A percentile compares a stretch with the other conserved stretches of the same genome.
These are phyloP conservation scores for Irpex sp. DNA, from an alignment of 1,284 basidiomycete genomes.

Conservation along the genomic window DNA sequence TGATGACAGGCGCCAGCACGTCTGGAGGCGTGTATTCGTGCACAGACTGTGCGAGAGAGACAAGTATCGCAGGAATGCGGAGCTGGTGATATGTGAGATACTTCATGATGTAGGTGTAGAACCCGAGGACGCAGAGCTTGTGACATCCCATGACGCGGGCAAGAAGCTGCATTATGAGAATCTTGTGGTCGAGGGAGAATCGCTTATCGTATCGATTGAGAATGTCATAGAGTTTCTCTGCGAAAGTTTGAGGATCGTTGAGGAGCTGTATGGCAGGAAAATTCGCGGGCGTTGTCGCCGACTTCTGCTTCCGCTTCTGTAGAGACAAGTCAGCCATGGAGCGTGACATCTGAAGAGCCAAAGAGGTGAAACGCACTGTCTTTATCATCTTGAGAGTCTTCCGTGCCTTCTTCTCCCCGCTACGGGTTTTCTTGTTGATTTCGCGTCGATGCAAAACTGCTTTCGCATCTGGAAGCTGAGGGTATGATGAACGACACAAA, in stretches of 20 bases:
- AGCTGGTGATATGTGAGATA: conserved; percentile 94
- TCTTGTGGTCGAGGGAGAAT: conserved; percentile 94
- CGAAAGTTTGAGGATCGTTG: conserved; percentile 95
- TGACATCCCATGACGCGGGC: conserved; percentile 94
- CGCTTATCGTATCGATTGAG: conserved; percentile 88
- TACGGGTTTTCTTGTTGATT: conserved; percentile 87
- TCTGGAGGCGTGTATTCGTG: conserved; percentile 97
- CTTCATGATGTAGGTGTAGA: conserved; percentile 95
- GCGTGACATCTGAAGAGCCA: neutral
- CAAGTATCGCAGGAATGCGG: conserved; percentile 92
- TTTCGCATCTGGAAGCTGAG: conserved; percentile 63
- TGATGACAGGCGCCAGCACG: conserved; percentile 84
- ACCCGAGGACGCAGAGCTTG: conserved; percentile 92
- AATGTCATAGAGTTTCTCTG: conserved; percentile 91
- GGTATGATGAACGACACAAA: conserved; percentile 4
- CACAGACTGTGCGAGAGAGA: conserved; percentile 92
- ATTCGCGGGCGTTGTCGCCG: conserved; percentile 55
- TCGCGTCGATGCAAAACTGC: conserved; percentile 79
- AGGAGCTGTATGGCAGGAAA: conserved; percentile 94
- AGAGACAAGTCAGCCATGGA: neutral
- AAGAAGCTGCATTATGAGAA: conserved; percentile 95
- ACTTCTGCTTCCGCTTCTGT: conserved; percentile 61
- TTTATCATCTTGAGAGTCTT: conserved; percentile 69
- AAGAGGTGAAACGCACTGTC: conserved; percentile 25
- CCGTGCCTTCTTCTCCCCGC: conserved; percentile 74